These are phyloP conservation scores for Botryotinia narcissicola DNA, from an alignment of 2,329 filamentous ascomycete genomes.

Conservation along the genomic window DNA sequence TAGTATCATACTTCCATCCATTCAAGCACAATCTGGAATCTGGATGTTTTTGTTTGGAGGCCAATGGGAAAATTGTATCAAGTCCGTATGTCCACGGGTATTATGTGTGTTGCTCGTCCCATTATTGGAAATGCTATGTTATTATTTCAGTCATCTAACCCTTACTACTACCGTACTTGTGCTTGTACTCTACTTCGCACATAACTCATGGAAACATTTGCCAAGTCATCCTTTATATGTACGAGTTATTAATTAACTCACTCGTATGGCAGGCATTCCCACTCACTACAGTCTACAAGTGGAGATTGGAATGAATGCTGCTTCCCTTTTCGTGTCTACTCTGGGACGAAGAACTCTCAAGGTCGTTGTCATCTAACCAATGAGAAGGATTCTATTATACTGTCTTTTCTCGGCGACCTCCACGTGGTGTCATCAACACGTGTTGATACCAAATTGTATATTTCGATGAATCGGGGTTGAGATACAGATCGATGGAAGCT, in stretches of 20 bases:
- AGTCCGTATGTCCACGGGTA: not conserved
- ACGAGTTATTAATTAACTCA: not conserved
- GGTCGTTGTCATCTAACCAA: not conserved
- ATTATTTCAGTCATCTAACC: not conserved
- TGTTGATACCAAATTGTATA: not conserved
- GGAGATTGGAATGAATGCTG: not conserved
- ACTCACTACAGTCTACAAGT: not conserved
- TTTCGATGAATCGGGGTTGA: not conserved
- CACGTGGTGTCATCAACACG: slow-evolving; percentile 11
- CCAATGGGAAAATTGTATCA: not conserved
- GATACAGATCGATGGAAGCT: not conserved
- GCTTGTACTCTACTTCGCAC: not conserved
- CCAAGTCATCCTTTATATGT: slow-evolving; percentile 2
- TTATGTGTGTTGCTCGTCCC: not conserved
- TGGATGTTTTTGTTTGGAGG: not conserved
- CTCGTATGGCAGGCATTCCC: not conserved
- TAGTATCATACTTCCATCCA: not conserved
- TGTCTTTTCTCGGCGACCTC: not conserved
- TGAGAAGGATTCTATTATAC: not conserved
- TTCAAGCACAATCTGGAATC: not conserved
- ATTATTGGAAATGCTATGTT: not conserved
- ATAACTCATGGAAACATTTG: not conserved
- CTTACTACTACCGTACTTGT: not conserved
- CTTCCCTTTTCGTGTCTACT: not conserved
- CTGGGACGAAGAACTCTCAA: not conserved